Conservation (phyloP, 352 stramenopile species). For the Phytopythium mirpurense region DNA sequence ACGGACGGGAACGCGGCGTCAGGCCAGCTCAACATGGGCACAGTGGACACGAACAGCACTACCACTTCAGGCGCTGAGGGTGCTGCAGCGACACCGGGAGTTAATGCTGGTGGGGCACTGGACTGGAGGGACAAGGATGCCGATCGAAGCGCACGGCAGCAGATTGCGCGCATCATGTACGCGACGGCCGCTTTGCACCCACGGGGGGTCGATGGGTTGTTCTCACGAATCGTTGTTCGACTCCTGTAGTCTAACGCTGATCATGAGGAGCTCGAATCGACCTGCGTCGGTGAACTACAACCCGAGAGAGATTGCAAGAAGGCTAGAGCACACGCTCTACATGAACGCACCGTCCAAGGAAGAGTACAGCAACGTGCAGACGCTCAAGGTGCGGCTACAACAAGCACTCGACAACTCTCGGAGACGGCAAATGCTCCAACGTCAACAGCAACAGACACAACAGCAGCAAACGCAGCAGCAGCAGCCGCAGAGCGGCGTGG, state of each 20-base stretch:
- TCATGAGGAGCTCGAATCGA: constrained; percentile 87
- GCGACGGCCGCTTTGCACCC: constrained; percentile 10
- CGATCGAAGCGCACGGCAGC: constrained; percentile 68
- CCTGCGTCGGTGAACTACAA: constrained; percentile 88
- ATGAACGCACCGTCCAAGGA: constrained; percentile 79
- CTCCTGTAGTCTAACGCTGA: constrained; percentile 67
- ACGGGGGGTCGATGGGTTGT: not conserved
- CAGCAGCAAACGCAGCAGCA: constrained; percentile 31
- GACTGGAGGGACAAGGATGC: constrained; percentile 87
- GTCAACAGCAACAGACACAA: constrained; percentile 40
- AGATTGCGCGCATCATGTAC: constrained; percentile 88
- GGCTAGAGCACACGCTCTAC: constrained; percentile 83
- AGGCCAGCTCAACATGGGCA: constrained; percentile 8
- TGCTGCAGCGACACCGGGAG: not conserved
- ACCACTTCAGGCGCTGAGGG: constrained; percentile 8
- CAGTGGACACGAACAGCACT: constrained; percentile 10
- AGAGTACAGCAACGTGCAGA: constrained; percentile 87
- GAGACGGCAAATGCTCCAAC: constrained; percentile 60
- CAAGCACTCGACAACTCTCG: constrained; percentile 82
- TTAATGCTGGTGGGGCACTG: constrained; percentile 15
- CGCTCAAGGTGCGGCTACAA: constrained; percentile 75
- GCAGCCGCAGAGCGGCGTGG: constrained; percentile 23
- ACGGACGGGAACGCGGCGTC: not conserved
- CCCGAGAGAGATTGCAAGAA: constrained; percentile 75
- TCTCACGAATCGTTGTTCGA: not conserved